A percentile compares a stretch with the other conserved stretches of the same genome.
phyloP scores from a whole-genome alignment of 78 protist species.

The Cavenderia fasciculata region DNA sequence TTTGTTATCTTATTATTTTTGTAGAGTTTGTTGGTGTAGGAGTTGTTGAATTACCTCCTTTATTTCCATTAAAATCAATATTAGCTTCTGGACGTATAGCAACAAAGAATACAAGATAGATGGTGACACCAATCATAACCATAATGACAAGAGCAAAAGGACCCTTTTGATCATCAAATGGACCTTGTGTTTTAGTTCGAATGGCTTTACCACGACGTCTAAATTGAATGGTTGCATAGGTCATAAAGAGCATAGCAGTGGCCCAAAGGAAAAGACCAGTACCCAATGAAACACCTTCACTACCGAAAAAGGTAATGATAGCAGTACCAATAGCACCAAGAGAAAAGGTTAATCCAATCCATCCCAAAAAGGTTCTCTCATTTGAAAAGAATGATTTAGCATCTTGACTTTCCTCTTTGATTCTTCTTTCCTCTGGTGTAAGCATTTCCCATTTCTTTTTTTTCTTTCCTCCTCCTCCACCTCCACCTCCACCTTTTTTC shows the following conservation, averaged over 20 bases:
- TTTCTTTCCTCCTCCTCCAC: too few relatives aligned
- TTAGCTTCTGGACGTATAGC: conserved; percentile 55
- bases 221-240: conserved; percentile 51
- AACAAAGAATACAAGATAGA: conserved; percentile 68
- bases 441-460: conserved; percentile 7
- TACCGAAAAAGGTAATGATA: conserved; percentile 70
- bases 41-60: too few relatives aligned
- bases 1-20: too few relatives aligned
- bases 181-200: conserved; percentile 69
- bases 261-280: conserved; percentile 66
- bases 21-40: too few relatives aligned
- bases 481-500: not conserved
- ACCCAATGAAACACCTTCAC: conserved; percentile 69
- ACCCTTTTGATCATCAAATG: conserved; percentile 76
- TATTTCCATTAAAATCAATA: conserved; percentile 27
- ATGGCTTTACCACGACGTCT: conserved; percentile 63
- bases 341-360: conserved; percentile 70
- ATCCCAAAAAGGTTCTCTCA: conserved; percentile 63
- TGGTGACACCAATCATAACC: conserved; percentile 70
- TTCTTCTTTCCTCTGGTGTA: conserved; percentile 74
- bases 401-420: conserved; percentile 63
- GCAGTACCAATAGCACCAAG: conserved; percentile 76
- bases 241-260: conserved; percentile 45
- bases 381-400: conserved; percentile 74
- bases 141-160: conserved; percentile 50